Conservation (phyloP, 495 filamentous ascomycete genomes). For the Terfezia claveryi region DNA sequence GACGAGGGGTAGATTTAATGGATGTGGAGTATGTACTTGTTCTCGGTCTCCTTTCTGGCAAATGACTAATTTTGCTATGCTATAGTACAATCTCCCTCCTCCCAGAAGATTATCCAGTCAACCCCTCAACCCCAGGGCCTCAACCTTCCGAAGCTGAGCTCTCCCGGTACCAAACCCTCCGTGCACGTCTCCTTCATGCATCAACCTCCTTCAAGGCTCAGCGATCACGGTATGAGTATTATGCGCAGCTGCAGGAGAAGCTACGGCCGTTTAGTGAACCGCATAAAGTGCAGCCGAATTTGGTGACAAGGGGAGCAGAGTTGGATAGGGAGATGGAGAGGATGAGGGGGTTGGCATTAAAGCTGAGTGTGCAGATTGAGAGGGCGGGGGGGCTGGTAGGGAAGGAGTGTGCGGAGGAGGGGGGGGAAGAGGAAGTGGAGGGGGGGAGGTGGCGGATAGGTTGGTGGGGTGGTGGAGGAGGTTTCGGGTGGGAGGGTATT, state of each 20-base stretch:
- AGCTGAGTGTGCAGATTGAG: conserved; percentile 32
- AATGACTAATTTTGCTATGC: too few species aligned
- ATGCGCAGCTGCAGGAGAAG: conserved; percentile 19
- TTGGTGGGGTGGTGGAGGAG: background rate
- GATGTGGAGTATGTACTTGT: conserved; percentile 7
- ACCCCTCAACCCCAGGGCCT: background rate
- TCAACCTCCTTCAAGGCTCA: conserved; percentile 9
- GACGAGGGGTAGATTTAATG: conserved; percentile 21
- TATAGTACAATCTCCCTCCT: too few species aligned
- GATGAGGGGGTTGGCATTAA: conserved; percentile 52
- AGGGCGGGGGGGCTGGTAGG: conserved; percentile 9
- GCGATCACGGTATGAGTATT: conserved; percentile 12
- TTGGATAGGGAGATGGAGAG: conserved; percentile 49
- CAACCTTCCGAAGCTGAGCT: background rate
- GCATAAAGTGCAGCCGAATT: conserved; percentile 47
- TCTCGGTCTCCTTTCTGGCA: too few species aligned
- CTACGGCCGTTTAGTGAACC: conserved; percentile 22
- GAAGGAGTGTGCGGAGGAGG: conserved; percentile 3
- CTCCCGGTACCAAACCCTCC: conserved; percentile 13
- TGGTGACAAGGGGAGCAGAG: conserved; percentile 52
- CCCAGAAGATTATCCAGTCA: conserved; percentile 1
- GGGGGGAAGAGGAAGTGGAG: conserved; percentile 19
- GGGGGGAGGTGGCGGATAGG: conserved; percentile 14
- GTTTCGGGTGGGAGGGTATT: background rate
- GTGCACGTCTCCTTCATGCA: conserved; percentile 8